Conservation (phyloP, 1,139 yeast species). For the Yamadazyma trypodendri region DNA sequence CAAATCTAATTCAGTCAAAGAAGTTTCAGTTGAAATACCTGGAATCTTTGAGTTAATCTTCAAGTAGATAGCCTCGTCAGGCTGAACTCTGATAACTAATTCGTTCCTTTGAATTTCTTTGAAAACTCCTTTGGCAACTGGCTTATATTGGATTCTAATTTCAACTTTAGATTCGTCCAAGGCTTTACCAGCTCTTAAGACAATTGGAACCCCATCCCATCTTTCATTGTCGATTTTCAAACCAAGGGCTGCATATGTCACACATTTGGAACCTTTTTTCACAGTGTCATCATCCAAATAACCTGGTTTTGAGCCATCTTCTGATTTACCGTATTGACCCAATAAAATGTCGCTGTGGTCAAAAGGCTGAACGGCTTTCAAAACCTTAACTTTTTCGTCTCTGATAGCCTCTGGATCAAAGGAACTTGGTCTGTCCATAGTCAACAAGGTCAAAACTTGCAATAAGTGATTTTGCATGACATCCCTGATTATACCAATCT, state of each 20-base stretch:
- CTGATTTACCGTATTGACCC: conserved; percentile 86
- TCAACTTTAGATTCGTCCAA: conserved; percentile 91
- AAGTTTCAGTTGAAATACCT: conserved; percentile 78
- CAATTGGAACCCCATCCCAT: conserved; percentile 98
- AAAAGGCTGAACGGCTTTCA: conserved; percentile 76
- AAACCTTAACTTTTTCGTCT: conserved; percentile 92
- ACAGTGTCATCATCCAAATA: conserved; percentile 95
- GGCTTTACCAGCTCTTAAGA: conserved; percentile 96
- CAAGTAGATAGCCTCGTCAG: conserved; percentile 89
- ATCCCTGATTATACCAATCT: conserved; percentile 93
- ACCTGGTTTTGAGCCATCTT: conserved; percentile 86
- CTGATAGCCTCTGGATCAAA: conserved; percentile 91
- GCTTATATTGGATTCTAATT: conserved; percentile 88
- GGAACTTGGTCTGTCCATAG: conserved; percentile 94
- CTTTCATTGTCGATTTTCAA: conserved; percentile 83
- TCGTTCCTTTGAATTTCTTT: conserved; percentile 85
- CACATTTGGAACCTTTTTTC: conserved; percentile 73
- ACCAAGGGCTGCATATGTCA: conserved; percentile 87
- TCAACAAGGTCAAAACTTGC: conserved; percentile 85
- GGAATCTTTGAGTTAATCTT: conserved; percentile 93
- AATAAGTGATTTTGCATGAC: conserved; percentile 97
- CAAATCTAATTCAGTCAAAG: conserved; percentile 86
- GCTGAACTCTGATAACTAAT: conserved; percentile 90
- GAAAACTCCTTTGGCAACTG: conserved; percentile 81
- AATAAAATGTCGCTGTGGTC: conserved; percentile 65